Evolutionary conservation across 176 grass and related monocot genomes (phyloP), one percentile per base, ranked within the genome.

Genomic region (Lolium rigidum): DNA sequence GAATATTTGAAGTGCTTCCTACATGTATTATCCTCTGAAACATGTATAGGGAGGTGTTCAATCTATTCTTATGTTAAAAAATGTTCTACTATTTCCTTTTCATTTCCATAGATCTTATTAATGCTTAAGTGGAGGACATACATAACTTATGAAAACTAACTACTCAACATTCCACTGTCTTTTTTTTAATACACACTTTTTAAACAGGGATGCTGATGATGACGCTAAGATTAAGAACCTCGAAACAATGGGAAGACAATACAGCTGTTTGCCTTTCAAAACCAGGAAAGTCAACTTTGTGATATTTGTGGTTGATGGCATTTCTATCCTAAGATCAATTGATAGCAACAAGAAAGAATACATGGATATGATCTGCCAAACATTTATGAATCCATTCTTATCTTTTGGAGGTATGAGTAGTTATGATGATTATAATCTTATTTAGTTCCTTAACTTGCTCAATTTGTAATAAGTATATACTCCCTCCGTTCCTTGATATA

Each of bases 201-300:
- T 78, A 77, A 52, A 71, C 76, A 97, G 95, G 87, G 82, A 86
- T 81, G 72, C 76, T 4, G 82, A 80, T 82, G 51, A 88, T 88
- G 82, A 17, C 13, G 2, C 25, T 55, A 91, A 20, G 39, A 90
- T 48, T 57, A 57, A 86, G 39, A 82, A 51, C 52, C 86, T 88
- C 58, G 90, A 93, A 54, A 78, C 64, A 80, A 82, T 84, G 71
- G 50, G 49, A 44, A 91, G 63, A 43, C 68, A 92, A 68, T 77
- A 76, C 47, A 25, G 78, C 87, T 86, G 91, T 68, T 54, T 79
- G 46, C 80, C 9, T 88, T 90, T 66, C 76, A 80, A 83, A 64
- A 95, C 72, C 70, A 91, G 95, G 85, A 93, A 80, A 65, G 93
- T 98, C 39, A 98, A 95, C 79, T 95, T 86, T 86, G 93, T 87